A percentile compares a stretch with the other conserved stretches of the same genome.
phyloP scores from a whole-genome alignment of 2,329 filamentous ascomycete genomes.

The Fusarium sp. region DNA sequence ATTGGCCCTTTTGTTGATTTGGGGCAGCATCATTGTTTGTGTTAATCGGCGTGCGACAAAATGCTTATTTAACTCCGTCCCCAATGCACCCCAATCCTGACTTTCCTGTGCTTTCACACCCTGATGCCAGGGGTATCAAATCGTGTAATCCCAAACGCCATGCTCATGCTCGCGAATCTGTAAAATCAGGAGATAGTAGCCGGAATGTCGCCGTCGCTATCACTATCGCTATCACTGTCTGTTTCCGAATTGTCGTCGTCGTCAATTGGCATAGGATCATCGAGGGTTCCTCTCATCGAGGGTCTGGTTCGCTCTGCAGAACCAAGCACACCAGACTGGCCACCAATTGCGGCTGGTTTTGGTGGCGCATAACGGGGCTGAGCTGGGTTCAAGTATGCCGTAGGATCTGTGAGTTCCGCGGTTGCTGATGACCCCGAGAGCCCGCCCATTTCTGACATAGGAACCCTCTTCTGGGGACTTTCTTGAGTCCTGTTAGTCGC shows the following conservation, averaged over 20 bases:
- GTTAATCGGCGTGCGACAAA: conserved; percentile 3
- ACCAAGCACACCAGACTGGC: background rate
- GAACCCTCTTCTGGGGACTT: conserved; percentile 39
- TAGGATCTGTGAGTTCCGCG: conserved; percentile 50
- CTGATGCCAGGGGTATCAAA: conserved; percentile 17
- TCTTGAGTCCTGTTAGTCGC: conserved; percentile 6
- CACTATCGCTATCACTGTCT: conserved; percentile 33
- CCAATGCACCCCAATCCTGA: background rate
- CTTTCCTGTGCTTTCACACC: background rate
- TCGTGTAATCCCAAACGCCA: conserved; percentile 22
- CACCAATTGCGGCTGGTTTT: background rate
- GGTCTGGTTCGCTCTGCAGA: background rate
- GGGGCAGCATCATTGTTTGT: background rate
- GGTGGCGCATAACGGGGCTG: conserved; percentile 28
- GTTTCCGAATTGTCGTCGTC: conserved; percentile 29
- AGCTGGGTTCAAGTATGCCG: conserved; percentile 34
- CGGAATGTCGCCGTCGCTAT: conserved; percentile 40
- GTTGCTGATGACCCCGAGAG: conserved; percentile 47
- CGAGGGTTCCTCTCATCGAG: conserved; percentile 24
- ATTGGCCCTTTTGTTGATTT: background rate
- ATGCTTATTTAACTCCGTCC: conserved; percentile 13
- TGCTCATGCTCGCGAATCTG: background rate
- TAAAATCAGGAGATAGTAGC: conserved; percentile 24
- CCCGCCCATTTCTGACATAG: conserved; percentile 47
- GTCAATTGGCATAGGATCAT: conserved; percentile 43